Evolutionary conservation across 176 grass and related monocot genomes (phyloP).

Genomic region (Carex littledalei): DNA sequence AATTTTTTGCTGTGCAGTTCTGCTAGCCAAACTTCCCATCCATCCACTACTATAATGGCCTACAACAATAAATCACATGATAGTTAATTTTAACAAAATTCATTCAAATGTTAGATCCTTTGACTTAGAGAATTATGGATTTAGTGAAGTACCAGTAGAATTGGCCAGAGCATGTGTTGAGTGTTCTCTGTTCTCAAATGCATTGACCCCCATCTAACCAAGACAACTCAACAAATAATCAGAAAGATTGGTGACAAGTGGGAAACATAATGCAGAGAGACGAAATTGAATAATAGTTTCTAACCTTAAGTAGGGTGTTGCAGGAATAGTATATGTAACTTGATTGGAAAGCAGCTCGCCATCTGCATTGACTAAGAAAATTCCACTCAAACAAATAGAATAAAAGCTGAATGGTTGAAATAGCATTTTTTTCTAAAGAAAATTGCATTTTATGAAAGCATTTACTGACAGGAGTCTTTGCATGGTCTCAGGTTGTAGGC

Average conservation of each 20-base stretch:
- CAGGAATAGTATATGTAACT: constrained; percentile 17
- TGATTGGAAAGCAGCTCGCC: constrained; percentile 33
- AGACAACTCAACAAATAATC: not conserved
- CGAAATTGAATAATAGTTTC: constrained; percentile 15
- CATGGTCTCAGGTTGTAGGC: constrained; percentile 13
- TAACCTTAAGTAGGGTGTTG: constrained; percentile 14
- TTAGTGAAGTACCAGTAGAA: constrained; percentile 33
- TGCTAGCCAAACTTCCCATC: constrained; percentile 19
- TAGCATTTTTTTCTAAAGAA: not conserved
- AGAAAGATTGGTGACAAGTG: not conserved
- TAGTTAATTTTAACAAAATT: not conserved
- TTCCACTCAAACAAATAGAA: not conserved
- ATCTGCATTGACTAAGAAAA: constrained; percentile 33
- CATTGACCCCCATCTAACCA: constrained; percentile 31
- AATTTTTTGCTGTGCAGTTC: constrained; percentile 46
- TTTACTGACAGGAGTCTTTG: constrained; percentile 40
- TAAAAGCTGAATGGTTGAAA: not conserved
- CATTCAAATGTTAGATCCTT: constrained; percentile 7
- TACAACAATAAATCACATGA: constrained; percentile 29
- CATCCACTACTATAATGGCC: constrained; percentile 33
- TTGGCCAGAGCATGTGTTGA: constrained; percentile 28
- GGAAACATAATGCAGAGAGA: not conserved
- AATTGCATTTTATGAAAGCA: not conserved
- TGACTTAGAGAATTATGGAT: constrained; percentile 10
- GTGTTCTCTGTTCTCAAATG: constrained; percentile 4